Evolutionary conservation across 23 red algal species (phyloP).

Genomic region (Agarophyton chilense): DNA sequence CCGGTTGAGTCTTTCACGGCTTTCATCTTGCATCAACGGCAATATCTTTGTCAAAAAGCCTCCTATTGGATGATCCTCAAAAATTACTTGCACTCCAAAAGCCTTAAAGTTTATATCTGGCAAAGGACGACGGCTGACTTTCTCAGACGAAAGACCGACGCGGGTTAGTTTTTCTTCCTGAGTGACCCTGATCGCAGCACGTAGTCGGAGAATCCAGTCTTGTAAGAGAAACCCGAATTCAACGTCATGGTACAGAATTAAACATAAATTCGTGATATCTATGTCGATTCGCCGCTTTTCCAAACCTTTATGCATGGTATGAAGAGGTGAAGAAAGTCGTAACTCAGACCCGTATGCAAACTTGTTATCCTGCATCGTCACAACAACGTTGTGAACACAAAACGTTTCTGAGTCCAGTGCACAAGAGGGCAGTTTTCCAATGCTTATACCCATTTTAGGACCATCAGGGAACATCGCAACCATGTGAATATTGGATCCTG

Average conservation of each 20-base stretch:
- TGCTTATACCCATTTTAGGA: conserved; percentile 39
- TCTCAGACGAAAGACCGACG: conserved; percentile 22
- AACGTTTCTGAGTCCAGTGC: conserved; percentile 39
- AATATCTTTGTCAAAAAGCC: conserved; percentile 64
- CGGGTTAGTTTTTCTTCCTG: neutral
- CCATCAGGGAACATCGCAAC: conserved; percentile 72
- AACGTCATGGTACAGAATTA: conserved; percentile 58
- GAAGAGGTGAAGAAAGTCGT: conserved; percentile 41
- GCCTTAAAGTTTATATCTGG: conserved; percentile 57
- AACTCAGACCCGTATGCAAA: conserved; percentile 48
- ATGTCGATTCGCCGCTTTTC: conserved; percentile 58
- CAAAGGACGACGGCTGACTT: conserved; percentile 26
- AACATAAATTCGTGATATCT: conserved; percentile 28
- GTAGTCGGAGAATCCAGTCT: conserved; percentile 79
- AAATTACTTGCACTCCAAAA: conserved; percentile 53
- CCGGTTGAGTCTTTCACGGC: conserved; percentile 60
- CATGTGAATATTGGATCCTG: conserved; percentile 33
- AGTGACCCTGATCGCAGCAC: conserved; percentile 54
- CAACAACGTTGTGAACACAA: conserved; percentile 44
- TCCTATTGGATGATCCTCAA: conserved; percentile 76
- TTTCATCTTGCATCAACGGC: conserved; percentile 77
- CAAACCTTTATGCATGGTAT: conserved; percentile 48
- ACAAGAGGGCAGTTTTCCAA: conserved; percentile 55
- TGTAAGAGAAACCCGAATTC: conserved; percentile 69
- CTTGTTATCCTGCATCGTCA: conserved; percentile 42